Conservation (phyloP, 1,284 basidiomycete genomes). For the Inonotus hispidus region DNA sequence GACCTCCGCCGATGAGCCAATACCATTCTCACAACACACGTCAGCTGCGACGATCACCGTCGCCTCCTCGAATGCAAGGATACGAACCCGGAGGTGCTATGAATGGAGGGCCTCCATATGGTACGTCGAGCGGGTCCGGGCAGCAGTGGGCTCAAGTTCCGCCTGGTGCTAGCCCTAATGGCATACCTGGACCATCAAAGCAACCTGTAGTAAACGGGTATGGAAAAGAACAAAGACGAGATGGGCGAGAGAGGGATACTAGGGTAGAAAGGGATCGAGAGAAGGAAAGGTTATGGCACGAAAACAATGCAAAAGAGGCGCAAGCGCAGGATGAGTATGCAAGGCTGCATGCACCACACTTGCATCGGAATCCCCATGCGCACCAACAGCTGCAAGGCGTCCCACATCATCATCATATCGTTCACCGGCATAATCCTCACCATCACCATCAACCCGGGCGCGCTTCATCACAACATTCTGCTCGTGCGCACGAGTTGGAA, state of each 20-base stretch:
- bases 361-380: slow-evolving; percentile 12
- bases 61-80: slow-evolving; percentile 5
- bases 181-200: slow-evolving; percentile 16
- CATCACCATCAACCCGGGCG: slow-evolving; percentile 8
- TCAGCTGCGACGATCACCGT: slow-evolving; percentile 12
- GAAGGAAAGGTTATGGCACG: slow-evolving; percentile 16
- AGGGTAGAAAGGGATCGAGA: slow-evolving; percentile 18
- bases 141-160: slow-evolving; percentile 18
- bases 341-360: slow-evolving; percentile 8
- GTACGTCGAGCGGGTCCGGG: slow-evolving; percentile 15
- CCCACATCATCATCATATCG: slow-evolving; percentile 18
- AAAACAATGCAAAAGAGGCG: slow-evolving; percentile 15
- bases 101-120: slow-evolving; percentile 14
- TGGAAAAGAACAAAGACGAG: slow-evolving; percentile 14
- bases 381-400: slow-evolving; percentile 17
- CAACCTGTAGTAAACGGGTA: slow-evolving; percentile 19
- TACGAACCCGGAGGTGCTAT: slow-evolving; percentile 15
- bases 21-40: slow-evolving; percentile 11
- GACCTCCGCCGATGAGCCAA: slow-evolving; percentile 1
- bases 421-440: slow-evolving; percentile 14
- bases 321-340: slow-evolving; percentile 9
- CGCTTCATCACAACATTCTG: background rate
- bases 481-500: slow-evolving; percentile 10
- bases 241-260: slow-evolving; percentile 14
- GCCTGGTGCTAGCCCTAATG: slow-evolving; percentile 3